Conservation (phyloP, 2,329 filamentous ascomycete genomes). For the Aspergillus glaucus region DNA sequence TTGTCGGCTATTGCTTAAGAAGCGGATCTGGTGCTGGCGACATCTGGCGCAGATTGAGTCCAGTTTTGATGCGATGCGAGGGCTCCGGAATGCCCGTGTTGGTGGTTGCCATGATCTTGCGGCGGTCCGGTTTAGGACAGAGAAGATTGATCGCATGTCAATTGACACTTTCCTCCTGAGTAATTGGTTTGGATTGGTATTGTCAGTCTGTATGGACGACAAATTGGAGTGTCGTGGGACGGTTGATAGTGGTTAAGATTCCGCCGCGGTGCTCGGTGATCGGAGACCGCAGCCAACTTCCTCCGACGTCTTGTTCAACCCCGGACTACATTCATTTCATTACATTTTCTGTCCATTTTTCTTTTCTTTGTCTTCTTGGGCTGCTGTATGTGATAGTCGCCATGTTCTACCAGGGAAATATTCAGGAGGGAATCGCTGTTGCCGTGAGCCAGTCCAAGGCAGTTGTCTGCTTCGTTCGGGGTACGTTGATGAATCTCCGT, state of each 20-base stretch:
- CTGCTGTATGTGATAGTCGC: constrained; percentile 12
- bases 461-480: constrained; percentile 78
- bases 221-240: constrained; percentile 8
- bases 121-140: constrained; percentile 19
- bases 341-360: neutral
- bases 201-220: neutral
- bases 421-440: constrained; percentile 72
- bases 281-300: constrained; percentile 11
- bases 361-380: neutral
- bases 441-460: constrained; percentile 70
- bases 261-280: constrained; percentile 14
- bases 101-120: constrained; percentile 17
- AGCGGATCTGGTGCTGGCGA: constrained; percentile 32
- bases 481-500: constrained; percentile 41
- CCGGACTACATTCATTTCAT: neutral
- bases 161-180: neutral
- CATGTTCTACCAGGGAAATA: constrained; percentile 76
- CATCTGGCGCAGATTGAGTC: constrained; percentile 32
- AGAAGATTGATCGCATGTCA: constrained; percentile 25
- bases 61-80: constrained; percentile 15
- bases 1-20: constrained; percentile 41
- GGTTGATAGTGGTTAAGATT: neutral
- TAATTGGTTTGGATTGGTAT: neutral
- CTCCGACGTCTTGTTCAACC: constrained; percentile 6
- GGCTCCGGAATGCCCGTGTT: constrained; percentile 13